Conservation (phyloP, 2,329 filamentous ascomycete genomes). For the Pseudogymnoascus sp. region DNA sequence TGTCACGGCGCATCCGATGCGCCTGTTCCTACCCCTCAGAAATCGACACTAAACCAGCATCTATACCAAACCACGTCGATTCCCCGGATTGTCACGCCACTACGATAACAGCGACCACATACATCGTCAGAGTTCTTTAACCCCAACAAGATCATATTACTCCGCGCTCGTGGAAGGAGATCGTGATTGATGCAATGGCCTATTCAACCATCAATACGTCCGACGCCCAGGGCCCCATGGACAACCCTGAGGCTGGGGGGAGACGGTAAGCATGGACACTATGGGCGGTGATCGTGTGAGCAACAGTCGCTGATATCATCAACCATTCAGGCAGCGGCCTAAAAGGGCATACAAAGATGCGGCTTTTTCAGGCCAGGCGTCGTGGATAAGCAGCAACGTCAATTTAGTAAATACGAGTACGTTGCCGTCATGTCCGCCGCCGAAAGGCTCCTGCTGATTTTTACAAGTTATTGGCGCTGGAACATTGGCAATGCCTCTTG, state of each 20-base stretch:
- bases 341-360: conserved; percentile 56
- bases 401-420: conserved; percentile 94
- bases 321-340: conserved; percentile 19
- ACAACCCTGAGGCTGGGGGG: neutral
- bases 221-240: neutral
- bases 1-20: neutral
- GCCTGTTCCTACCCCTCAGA: neutral
- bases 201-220: neutral
- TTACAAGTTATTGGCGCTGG: conserved; percentile 79
- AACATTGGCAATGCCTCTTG: conserved; percentile 90
- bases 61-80: neutral
- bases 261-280: neutral
- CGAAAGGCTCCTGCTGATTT: conserved; percentile 19
- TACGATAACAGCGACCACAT: neutral
- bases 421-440: conserved; percentile 23
- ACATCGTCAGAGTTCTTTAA: neutral
- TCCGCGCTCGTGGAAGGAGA: neutral
- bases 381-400: conserved; percentile 84
- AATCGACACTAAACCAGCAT: neutral
- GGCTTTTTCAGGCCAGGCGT: conserved; percentile 65
- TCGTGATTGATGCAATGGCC: neutral
- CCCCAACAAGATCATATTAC: neutral
- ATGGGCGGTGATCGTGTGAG: neutral
- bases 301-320: conserved; percentile 1
- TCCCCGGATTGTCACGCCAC: neutral